phyloP scores from a whole-genome alignment of 352 stramenopile species.

The Achlya hypogyna region DNA sequence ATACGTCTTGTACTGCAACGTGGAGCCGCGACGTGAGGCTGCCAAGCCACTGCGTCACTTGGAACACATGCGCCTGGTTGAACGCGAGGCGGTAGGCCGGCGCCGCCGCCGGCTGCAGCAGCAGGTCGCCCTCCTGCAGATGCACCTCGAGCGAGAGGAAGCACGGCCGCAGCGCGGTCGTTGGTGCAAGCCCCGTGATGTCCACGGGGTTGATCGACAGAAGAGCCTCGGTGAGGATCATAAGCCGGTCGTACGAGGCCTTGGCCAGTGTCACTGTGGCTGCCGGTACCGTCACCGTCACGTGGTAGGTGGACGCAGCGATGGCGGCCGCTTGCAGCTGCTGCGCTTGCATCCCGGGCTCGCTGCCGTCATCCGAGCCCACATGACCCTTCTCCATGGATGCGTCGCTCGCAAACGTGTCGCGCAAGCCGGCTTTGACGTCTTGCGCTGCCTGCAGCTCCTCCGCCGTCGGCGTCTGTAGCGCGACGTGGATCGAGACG shows the following conservation, averaged over 20 bases:
- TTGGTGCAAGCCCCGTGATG: conserved; percentile 69
- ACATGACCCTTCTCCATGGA: conserved; percentile 11
- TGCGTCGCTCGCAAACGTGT: conserved; percentile 12
- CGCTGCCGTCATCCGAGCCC: not conserved
- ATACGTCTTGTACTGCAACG: conserved; percentile 55
- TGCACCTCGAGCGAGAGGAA: conserved; percentile 69
- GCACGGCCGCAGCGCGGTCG: conserved; percentile 51
- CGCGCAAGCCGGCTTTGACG: conserved; percentile 4
- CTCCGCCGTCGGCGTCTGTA: conserved; percentile 8
- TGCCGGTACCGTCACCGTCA: conserved; percentile 50
- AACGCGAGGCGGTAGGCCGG: conserved; percentile 62
- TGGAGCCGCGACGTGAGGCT: conserved; percentile 71
- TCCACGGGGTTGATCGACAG: conserved; percentile 84
- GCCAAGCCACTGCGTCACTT: conserved; percentile 82
- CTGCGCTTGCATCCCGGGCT: conserved; percentile 26
- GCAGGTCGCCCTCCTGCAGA: conserved; percentile 35
- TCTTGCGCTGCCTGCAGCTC: not conserved
- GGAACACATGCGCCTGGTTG: conserved; percentile 68
- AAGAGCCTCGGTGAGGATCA: conserved; percentile 77
- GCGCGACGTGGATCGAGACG: conserved; percentile 2
- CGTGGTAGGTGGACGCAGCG: conserved; percentile 40
- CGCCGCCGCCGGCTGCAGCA: not conserved
- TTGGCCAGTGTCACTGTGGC: conserved; percentile 54
- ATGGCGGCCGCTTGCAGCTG: conserved; percentile 49
- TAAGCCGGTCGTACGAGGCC: conserved; percentile 57